Conservation (phyloP, 2,329 filamentous ascomycete species). For the Cylindrodendrum hubeiense region DNA sequence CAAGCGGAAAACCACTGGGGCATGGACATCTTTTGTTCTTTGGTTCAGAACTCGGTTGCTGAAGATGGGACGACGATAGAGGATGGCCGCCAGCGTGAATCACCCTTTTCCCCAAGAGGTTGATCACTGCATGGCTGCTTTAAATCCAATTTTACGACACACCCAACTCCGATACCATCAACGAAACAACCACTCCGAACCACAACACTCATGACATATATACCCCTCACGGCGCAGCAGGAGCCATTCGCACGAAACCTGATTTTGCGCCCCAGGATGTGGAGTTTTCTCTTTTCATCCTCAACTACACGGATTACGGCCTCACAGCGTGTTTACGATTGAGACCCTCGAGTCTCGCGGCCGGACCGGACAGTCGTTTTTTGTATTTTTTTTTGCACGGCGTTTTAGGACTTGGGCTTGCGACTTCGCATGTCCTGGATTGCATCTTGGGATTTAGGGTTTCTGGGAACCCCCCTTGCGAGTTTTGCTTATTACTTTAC, state of each 20-base stretch:
- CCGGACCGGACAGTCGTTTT: constrained; percentile 31
- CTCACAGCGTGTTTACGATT: constrained; percentile 26
- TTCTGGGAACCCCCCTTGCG: constrained; percentile 29
- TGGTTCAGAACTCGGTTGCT: constrained; percentile 70
- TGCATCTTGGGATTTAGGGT: constrained; percentile 35
- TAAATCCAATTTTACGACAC: not conserved
- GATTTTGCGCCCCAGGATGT: constrained; percentile 11
- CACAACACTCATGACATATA: constrained; percentile 24
- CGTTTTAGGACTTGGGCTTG: constrained; percentile 22
- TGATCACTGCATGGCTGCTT: not conserved
- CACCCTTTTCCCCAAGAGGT: not conserved
- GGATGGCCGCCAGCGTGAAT: constrained; percentile 7
- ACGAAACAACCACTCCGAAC: not conserved
- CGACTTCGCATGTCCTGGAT: constrained; percentile 32
- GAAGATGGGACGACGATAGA: constrained; percentile 56
- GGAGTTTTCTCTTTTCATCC: constrained; percentile 17
- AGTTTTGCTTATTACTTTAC: constrained; percentile 27
- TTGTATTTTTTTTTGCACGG: constrained; percentile 30
- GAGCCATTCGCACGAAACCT: not conserved
- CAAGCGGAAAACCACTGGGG: constrained; percentile 71
- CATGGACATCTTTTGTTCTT: constrained; percentile 73
- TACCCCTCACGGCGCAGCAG: constrained; percentile 17
- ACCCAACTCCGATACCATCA: no score
- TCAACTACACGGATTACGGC: constrained; percentile 22
- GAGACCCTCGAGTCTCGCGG: constrained; percentile 24